Conservation (phyloP, 2,329 filamentous ascomycete species). For the Cladorrhinum sp. region DNA sequence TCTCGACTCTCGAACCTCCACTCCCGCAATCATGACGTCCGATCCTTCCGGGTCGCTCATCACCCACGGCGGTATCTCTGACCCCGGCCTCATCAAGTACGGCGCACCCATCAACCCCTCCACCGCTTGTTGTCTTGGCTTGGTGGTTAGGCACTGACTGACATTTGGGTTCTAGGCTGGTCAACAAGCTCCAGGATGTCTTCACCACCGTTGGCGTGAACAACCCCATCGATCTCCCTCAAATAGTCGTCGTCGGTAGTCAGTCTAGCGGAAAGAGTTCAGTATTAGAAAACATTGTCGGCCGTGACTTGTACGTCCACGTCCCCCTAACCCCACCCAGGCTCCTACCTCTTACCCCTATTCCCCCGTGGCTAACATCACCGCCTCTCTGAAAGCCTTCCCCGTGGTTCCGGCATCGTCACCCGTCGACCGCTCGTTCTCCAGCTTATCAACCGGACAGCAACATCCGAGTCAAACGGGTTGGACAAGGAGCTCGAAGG, state of each 20-base stretch:
- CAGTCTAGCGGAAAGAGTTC: constrained; percentile 99
- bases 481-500: constrained; percentile 62
- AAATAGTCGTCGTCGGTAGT: constrained; percentile 97
- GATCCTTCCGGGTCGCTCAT: constrained; percentile 32
- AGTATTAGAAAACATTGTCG: constrained; percentile 97
- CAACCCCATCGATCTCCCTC: constrained; percentile 97
- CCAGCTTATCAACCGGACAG: constrained; percentile 90
- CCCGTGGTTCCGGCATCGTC: constrained; percentile 95
- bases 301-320: constrained; percentile 86
- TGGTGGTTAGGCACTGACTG: constrained; percentile 23
- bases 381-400: constrained; percentile 61
- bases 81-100: constrained; percentile 65
- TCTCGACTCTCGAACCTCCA: not conserved
- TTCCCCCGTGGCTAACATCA: constrained; percentile 16
- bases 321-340: constrained; percentile 16
- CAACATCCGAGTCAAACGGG: constrained; percentile 66
- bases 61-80: constrained; percentile 58
- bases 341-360: constrained; percentile 13
- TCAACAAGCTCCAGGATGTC: constrained; percentile 99
- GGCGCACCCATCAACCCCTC: constrained; percentile 26
- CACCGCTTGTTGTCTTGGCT: constrained; percentile 3
- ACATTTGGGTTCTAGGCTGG: constrained; percentile 55
- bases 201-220: constrained; percentile 97
- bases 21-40: constrained; percentile 24
- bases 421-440: constrained; percentile 93